Percentiles rank a stretch among this genome's conserved stretches.
Conservation (phyloP, 148 eudicot species). For the Diospyros lotus region DNA sequence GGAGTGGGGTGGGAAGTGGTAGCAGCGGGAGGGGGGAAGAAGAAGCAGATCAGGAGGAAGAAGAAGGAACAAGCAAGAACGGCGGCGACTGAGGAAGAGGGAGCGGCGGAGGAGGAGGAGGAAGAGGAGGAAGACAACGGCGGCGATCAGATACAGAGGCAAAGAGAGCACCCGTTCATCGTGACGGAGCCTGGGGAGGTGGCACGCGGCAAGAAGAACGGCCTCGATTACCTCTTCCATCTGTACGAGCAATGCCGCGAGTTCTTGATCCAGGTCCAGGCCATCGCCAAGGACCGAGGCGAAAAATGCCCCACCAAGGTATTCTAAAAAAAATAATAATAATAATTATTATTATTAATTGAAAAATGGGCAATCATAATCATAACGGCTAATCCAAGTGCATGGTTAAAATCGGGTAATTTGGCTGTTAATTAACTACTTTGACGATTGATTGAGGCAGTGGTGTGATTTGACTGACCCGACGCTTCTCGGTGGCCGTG, state of each 20-base stretch:
- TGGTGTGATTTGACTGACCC: too few species aligned
- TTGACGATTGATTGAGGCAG: too few species aligned
- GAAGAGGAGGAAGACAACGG: constrained; percentile 23
- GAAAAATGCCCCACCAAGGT: constrained; percentile 99
- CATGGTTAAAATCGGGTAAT: too few species aligned
- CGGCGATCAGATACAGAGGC: constrained; percentile 51
- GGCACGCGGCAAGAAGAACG: constrained; percentile 98
- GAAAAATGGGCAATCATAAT: too few species aligned
- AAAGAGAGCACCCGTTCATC: constrained; percentile 92
- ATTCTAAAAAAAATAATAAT: neutral
- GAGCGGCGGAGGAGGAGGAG: constrained; percentile 22
- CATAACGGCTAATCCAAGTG: too few species aligned
- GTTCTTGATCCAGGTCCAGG: constrained; percentile 84
- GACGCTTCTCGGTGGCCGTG: too few species aligned
- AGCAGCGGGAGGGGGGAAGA: constrained; percentile 23
- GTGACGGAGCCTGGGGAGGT: constrained; percentile 99
- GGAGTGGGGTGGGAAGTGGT: constrained; percentile 54
- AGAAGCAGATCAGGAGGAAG: constrained; percentile 28
- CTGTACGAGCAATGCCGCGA: constrained; percentile 92
- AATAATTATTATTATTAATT: too few species aligned
- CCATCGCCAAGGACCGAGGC: constrained; percentile 84
- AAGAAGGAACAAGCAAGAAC: constrained; percentile 18
- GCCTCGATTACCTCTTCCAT: constrained; percentile 89
- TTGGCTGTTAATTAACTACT: too few species aligned
- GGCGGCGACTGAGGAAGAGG: constrained; percentile 37